A percentile compares a stretch with the other conserved stretches of the same genome.
phyloP scores from a whole-genome alignment of 495 filamentous ascomycete species.

The Bacidia gigantensis region DNA sequence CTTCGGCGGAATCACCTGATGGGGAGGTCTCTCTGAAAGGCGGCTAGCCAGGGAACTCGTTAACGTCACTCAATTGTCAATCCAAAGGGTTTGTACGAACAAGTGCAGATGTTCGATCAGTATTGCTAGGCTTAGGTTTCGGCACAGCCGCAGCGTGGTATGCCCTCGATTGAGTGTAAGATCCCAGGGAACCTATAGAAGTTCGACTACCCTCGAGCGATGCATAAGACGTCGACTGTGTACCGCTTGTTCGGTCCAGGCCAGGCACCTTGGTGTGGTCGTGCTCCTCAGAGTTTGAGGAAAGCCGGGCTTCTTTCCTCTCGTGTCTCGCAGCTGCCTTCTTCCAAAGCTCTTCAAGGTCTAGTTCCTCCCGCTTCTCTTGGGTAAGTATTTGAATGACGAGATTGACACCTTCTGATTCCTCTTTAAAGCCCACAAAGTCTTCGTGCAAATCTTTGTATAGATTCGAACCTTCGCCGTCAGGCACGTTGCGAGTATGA shows the following conservation, averaged over 20 bases:
- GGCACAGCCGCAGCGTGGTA: background rate
- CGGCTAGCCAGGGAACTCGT: background rate
- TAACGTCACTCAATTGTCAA: background rate
- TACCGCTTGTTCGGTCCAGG: background rate
- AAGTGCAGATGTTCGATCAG: background rate
- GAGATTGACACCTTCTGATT: slow-evolving; percentile 43
- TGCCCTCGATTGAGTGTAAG: background rate
- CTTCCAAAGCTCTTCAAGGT: slow-evolving; percentile 71
- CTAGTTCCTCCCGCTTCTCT: slow-evolving; percentile 67
- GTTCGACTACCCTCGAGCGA: background rate
- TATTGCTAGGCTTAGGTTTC: too few species aligned
- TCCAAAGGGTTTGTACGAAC: background rate
- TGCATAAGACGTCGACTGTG: background rate
- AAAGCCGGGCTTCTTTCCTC: slow-evolving; percentile 23
- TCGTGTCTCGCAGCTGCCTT: slow-evolving; percentile 32
- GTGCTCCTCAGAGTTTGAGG: slow-evolving; percentile 16
- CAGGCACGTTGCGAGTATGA: slow-evolving; percentile 60
- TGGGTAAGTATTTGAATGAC: slow-evolving; percentile 88
- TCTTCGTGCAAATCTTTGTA: slow-evolving; percentile 25
- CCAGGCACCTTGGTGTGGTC: slow-evolving; percentile 15
- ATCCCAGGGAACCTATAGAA: background rate
- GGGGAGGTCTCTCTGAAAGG: background rate
- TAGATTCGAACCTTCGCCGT: slow-evolving; percentile 27
- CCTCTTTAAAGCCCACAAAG: slow-evolving; percentile 64
- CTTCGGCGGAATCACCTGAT: background rate